Base-by-base conservation (phyloP, 176 grass and related monocot genomes). In the Hordeum marinum region DNA sequence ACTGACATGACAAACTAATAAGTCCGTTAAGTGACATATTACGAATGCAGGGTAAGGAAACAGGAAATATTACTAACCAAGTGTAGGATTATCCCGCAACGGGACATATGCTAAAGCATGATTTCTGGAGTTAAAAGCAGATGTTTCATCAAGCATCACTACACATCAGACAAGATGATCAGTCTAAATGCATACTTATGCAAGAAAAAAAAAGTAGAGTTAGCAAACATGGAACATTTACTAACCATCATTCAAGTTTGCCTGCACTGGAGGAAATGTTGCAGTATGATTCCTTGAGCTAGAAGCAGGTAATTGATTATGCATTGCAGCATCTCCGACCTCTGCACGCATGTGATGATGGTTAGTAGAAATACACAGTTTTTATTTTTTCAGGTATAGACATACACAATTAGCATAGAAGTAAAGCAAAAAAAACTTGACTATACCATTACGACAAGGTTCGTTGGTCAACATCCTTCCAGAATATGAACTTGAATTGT, bases 231-330 rank as follows among this genome's bases (percentile, higher is more conserved):
- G 17, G 25, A 48, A 43, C 61, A 48, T 50, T 80, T 50, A 80
- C 78, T 50, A 75, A 75, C 72, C 72, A 75, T 75, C 72, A 27
- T 48, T 73, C 26, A 9, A 46, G 41, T 80, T 45, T 64, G 25
- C 39, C 15, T 29, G 77, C 39, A 65, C 10, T 45, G 10, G 60
- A 64, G 40, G 25, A 65, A 21, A 27, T 6, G 40, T 46, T 80
- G 39, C 60, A 80, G 60, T 6, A 80, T 63, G 25, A 45, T 45
- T 80, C 24, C 60, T 64, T 80, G 39, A 64, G 39, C 6, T 65
- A 65, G 59, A 21, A 64, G 39, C 59, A 64, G 37, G 31, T 64
- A 11, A 42, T 20, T 45, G 77, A 64, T 80, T 64, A 45, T 29
- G 24, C 60, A 64, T 64, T 45, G 57, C 35, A 63, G 36, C 8